phyloP scores from a whole-genome alignment of 1,139 yeast genomes.

The Geotrichum siamense region DNA sequence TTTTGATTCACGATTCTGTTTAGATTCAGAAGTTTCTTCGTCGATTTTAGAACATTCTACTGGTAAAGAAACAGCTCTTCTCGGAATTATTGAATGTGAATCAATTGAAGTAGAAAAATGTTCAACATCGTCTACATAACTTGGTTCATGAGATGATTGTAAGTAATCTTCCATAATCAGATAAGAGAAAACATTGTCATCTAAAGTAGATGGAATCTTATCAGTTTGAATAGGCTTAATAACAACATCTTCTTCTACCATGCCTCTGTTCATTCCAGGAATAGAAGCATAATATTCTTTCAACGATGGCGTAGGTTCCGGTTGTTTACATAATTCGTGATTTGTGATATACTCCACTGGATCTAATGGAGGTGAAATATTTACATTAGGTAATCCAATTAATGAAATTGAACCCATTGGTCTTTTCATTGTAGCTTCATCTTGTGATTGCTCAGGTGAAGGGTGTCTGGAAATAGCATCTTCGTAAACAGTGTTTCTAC shows the following conservation, averaged over 20 bases:
- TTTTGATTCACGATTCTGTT: too few relatives aligned
- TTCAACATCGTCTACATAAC: conserved; percentile 13
- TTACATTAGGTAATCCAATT: conserved; percentile 13
- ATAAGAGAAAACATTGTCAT: too few relatives aligned
- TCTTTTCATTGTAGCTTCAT: not conserved
- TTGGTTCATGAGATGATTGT: too few relatives aligned
- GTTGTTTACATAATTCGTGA: not conserved
- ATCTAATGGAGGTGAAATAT: conserved; percentile 13
- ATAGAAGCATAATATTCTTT: conserved; percentile 17
- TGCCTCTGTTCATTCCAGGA: conserved; percentile 14
- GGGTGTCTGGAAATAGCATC: not conserved
- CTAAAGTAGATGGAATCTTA: conserved; percentile 2
- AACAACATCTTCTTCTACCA: conserved; percentile 7
- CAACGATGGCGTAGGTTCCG: conserved; percentile 10
- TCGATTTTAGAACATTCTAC: too few relatives aligned
- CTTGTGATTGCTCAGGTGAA: not conserved
- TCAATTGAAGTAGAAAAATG: conserved; percentile 15
- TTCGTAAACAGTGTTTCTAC: not conserved
- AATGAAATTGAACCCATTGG: too few relatives aligned
- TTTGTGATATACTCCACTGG: conserved; percentile 1
- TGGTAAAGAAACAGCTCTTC: not conserved
- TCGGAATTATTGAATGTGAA: conserved; percentile 11
- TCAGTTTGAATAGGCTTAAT: conserved; percentile 15
- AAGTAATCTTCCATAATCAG: not conserved
- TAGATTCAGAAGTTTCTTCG: too few relatives aligned